Evolutionary conservation across 2,329 filamentous ascomycete species (phyloP), one percentile per base, ranked within the genome.

Genomic region (Aspergillus melleus): DNA sequence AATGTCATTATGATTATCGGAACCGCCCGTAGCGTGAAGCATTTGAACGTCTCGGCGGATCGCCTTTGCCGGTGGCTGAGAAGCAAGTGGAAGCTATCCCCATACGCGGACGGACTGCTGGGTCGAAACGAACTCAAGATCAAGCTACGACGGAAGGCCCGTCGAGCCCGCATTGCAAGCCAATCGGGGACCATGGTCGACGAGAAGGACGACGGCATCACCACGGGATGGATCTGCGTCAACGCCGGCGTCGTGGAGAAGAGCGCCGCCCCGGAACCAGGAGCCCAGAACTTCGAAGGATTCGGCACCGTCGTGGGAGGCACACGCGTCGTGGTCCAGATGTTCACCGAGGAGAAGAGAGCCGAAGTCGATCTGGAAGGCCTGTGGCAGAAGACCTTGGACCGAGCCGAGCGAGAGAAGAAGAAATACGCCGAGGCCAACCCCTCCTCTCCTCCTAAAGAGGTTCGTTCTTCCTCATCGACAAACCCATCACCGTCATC

Each of bases 151-250:
- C 84, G 95, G 47, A 89, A 93, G 73, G 88, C 90, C 8, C 91
- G 91, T 73, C 88, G 90, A 67, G 90, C 92, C 32, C 92, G 91
- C 74, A 80, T 97, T 61, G 80, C 96, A 66, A 92, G 90, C 14
- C 90, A 85, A 60, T 85, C 86, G 0, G 86, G 87, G n/a, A 82
- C 84, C 51, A 78, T 80, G 51, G 65, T 76, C 8, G 74, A 77
- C 44, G 81, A 86, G 6, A 85, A 86, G 11, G 93, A 96, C 67
- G 91, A 97, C 70, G 94, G 93, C 2, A 90, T 96, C 55, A 88
- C 90, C 12, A 97, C 94, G 0, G 93, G 92, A 10, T 99, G 95
- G 95, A 90, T 99, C 20, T 99, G 95, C 76, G 90, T 98, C 61
- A 96, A 96, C 72, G 84, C 95, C 10, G 91, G 91, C 4, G 85